Evolutionary conservation across 345 rosid species (phyloP).

Genomic region (Citrus medica): DNA sequence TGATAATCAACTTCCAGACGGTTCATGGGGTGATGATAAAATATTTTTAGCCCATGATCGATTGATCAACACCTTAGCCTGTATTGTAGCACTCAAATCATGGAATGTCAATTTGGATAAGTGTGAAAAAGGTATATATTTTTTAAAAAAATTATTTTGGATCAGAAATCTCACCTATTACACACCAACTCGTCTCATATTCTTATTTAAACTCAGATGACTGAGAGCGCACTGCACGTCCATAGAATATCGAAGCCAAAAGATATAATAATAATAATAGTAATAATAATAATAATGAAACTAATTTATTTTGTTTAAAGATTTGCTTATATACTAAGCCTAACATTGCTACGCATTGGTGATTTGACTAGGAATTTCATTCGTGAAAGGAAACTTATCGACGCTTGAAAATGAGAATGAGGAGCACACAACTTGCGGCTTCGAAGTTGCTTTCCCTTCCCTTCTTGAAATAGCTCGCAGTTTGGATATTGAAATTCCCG

Average conservation of each 20-base stretch:
- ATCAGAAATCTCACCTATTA: no score
- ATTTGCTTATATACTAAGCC: no score
- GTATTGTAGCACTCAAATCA: slow-evolving; percentile 68
- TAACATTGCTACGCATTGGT: background rate
- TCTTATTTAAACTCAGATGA: no score
- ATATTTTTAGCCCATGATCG: slow-evolving; percentile 76
- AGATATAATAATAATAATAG: no score
- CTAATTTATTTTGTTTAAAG: no score
- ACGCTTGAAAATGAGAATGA: slow-evolving; percentile 62
- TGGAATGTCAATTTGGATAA: slow-evolving; percentile 71
- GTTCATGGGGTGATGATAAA: slow-evolving; percentile 81
- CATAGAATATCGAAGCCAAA: slow-evolving; percentile 23
- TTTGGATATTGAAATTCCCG: slow-evolving; percentile 49
- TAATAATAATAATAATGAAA: no score
- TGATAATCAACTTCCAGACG: slow-evolving; percentile 69
- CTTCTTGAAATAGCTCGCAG: slow-evolving; percentile 57
- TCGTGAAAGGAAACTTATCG: slow-evolving; percentile 51
- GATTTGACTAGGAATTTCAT: slow-evolving; percentile 44
- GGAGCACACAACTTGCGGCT: slow-evolving; percentile 91
- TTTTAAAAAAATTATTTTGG: background rate
- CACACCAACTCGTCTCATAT: no score
- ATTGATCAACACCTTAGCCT: slow-evolving; percentile 74
- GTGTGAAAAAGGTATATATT: slow-evolving; percentile 2
- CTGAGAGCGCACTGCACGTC: no score
- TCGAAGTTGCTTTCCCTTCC: slow-evolving; percentile 92